These are phyloP conservation scores for Aspergillus sp. DNA, from an alignment of 2,329 filamentous ascomycete species.

Conservation along the genomic window DNA sequence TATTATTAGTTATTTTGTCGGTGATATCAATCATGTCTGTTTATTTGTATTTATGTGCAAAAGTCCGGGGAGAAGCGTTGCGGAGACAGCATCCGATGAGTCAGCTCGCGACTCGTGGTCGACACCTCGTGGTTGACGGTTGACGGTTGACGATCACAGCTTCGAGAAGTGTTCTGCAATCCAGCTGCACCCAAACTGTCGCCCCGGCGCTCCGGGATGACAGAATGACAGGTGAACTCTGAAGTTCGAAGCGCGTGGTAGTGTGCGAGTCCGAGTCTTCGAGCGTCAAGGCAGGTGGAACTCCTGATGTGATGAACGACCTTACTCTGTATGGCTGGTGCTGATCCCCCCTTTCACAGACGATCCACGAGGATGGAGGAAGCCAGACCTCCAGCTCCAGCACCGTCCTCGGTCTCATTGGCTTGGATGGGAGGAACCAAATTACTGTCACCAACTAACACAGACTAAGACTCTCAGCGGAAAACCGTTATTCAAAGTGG, in stretches of 20 bases:
- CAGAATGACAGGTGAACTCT: background rate
- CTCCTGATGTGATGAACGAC: background rate
- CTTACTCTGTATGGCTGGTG: background rate
- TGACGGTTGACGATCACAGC: background rate
- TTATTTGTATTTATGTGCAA: too few relatives aligned
- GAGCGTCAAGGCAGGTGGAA: background rate
- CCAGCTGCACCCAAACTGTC: background rate
- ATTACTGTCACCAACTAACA: constrained; percentile 1
- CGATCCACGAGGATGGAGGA: constrained; percentile 1
- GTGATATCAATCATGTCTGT: too few relatives aligned
- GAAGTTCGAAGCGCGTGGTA: background rate
- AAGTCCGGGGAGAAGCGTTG: background rate
- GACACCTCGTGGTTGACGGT: background rate
- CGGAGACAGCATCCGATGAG: background rate
- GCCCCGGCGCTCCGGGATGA: background rate
- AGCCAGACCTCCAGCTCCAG: constrained; percentile 2
- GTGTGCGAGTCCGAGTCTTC: too few relatives aligned
- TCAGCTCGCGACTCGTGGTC: background rate
- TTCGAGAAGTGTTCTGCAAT: background rate
- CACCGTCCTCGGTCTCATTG: constrained; percentile 3
- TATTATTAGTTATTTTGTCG: too few relatives aligned
- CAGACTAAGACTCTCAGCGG: constrained; percentile 8
- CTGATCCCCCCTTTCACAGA: constrained; percentile 11
- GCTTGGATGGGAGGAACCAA: background rate
- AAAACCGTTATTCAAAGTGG: constrained; percentile 21